Evolutionary conservation across 2,329 filamentous ascomycete species (phyloP).

Genomic region (Penicillium frequentans): DNA sequence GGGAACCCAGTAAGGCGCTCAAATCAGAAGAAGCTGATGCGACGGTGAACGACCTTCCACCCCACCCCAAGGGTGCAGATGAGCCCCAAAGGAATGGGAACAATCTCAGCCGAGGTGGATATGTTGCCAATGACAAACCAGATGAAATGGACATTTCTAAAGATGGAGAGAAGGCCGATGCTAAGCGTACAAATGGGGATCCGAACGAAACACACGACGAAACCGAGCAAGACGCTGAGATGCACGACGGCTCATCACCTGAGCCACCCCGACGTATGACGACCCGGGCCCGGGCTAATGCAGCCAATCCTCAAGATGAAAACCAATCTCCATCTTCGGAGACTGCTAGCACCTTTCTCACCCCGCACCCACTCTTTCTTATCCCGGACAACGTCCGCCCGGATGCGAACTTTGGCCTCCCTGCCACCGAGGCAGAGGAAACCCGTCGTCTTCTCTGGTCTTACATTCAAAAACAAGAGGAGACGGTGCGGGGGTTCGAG

Average conservation of each 20-base stretch:
- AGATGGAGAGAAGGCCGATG: constrained; percentile 9
- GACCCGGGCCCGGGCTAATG: constrained; percentile 45
- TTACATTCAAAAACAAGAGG: constrained; percentile 67
- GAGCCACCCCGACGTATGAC: constrained; percentile 48
- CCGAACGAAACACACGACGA: constrained; percentile 20
- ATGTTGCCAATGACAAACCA: constrained; percentile 8
- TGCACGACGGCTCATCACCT: constrained; percentile 36
- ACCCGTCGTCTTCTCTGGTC: constrained; percentile 60
- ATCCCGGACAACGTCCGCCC: constrained; percentile 52
- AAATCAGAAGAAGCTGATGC: constrained; percentile 40
- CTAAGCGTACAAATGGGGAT: constrained; percentile 1
- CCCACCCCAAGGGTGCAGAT: constrained; percentile 27
- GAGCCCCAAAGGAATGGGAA: constrained; percentile 15
- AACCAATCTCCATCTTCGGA: constrained; percentile 30
- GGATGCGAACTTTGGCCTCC: constrained; percentile 58
- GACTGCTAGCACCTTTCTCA: constrained; percentile 33
- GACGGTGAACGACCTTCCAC: constrained; percentile 33
- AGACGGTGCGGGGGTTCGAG: constrained; percentile 59
- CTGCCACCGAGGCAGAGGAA: constrained; percentile 60
- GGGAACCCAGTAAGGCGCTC: constrained; percentile 21
- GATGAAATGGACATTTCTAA: constrained; percentile 15
- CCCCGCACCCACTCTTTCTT: constrained; percentile 58
- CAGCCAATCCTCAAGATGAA: constrained; percentile 28
- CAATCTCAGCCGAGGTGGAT: neutral
- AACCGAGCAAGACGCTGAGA: constrained; percentile 32